These are phyloP conservation scores for Leucocoprinus birnbaumii DNA, from an alignment of 768 basidiomycete genomes.

Conservation along the genomic window DNA sequence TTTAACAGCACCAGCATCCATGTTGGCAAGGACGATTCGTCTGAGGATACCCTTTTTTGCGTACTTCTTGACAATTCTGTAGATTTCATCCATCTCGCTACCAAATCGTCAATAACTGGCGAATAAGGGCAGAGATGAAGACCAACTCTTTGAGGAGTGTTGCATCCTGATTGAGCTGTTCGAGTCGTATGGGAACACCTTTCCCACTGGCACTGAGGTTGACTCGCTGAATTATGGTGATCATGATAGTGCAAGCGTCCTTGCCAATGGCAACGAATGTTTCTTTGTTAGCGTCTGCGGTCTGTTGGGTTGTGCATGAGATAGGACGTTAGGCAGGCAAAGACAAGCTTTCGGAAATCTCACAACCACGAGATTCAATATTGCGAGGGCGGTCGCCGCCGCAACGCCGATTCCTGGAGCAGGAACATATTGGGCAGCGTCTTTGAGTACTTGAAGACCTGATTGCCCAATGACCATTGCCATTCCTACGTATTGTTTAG, in stretches of 20 bases:
- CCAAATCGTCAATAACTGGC: no score
- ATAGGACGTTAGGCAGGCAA: neutral
- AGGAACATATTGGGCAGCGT: neutral
- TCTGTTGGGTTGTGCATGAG: neutral
- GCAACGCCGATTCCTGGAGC: slow-evolving; percentile 5
- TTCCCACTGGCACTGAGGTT: neutral
- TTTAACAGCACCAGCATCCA: neutral
- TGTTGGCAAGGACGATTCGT: neutral
- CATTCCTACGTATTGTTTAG: neutral
- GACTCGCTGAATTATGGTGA: neutral
- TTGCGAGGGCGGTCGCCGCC: neutral
- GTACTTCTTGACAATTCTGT: neutral
- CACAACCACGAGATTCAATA: neutral
- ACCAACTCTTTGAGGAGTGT: neutral
- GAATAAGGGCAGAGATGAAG: no score
- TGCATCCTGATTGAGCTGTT: neutral
- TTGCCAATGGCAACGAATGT: slow-evolving; percentile 2
- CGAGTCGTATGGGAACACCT: no score
- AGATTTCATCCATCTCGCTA: neutral
- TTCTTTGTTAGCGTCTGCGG: slow-evolving; percentile 3
- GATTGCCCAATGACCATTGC: neutral
- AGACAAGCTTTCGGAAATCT: neutral
- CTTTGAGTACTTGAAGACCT: neutral
- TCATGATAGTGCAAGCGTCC: slow-evolving; percentile 4
- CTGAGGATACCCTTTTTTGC: neutral